Evolutionary conservation across 2,329 filamentous ascomycete species (phyloP).

Genomic region (Monosporascus sp.): DNA sequence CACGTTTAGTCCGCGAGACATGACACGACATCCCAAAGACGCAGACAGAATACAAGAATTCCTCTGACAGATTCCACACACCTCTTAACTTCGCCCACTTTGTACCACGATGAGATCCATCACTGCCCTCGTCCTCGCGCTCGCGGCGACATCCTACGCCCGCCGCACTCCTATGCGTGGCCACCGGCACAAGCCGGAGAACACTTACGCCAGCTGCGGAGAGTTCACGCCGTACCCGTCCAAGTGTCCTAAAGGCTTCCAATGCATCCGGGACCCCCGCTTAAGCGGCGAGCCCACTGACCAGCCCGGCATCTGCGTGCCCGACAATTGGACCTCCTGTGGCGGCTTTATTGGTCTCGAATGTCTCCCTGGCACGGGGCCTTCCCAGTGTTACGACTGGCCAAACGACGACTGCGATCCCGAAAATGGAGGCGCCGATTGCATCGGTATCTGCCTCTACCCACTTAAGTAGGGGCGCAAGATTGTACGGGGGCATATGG

Average conservation of each 20-base stretch:
- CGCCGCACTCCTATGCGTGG: neutral
- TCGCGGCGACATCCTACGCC: conserved; percentile 1
- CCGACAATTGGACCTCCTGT: neutral
- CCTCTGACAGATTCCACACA: neutral
- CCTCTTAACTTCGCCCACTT: neutral
- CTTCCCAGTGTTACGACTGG: conserved; percentile 5
- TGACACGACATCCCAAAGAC: too few species aligned
- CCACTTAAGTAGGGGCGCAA: neutral
- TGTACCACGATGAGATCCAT: conserved; percentile 2
- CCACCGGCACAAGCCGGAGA: neutral
- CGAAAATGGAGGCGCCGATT: conserved; percentile 4
- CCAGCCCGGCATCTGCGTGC: conserved; percentile 6
- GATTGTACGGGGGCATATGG: neutral
- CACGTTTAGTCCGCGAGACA: too few species aligned
- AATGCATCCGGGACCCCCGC: conserved; percentile 7
- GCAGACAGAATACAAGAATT: too few species aligned
- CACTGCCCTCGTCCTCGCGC: neutral
- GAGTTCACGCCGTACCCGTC: conserved; percentile 1
- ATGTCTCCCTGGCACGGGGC: neutral
- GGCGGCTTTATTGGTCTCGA: conserved; percentile 1
- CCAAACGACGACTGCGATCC: conserved; percentile 7
- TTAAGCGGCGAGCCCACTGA: conserved; percentile 1
- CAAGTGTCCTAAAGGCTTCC: conserved; percentile 1
- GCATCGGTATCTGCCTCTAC: conserved; percentile 6
- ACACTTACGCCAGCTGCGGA: conserved; percentile 4